Base-by-base conservation (phyloP, 2,329 filamentous ascomycete species). In the Curvularia sp. region DNA sequence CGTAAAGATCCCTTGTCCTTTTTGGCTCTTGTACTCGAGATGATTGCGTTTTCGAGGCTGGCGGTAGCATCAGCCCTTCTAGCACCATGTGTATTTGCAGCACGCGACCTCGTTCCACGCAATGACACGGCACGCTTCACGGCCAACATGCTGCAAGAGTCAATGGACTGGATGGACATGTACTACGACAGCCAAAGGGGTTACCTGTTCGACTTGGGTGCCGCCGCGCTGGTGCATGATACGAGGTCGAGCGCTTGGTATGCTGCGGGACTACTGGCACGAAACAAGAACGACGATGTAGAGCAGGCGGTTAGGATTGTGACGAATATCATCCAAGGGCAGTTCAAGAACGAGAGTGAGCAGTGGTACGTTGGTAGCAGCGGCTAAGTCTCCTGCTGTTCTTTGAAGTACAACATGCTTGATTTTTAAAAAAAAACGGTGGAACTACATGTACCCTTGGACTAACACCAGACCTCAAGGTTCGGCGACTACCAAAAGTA, bases 221-320 rank as follows among this genome's bases (percentile, higher is more conserved):
- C 77, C 2, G 69, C 78, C 8, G 82, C 84, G 0, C 74, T 86
- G 6, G 77, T 81, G 2, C 85, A 88, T 58, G 84, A 86, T 44
- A 88, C 85, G 0, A 79, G 85, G 53, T 82, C 80, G 43, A 85
- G 84, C 0, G 79, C 80, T 0, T 88, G 86, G 85, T 88, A 88
- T 69, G 84, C 84, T 0, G 77, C 84, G 4, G 86, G 86, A 0
- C 77, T 88, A 3, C 71, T 88, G 22, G 84, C 84, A 13, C 78
- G 86, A 2, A 85, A 88, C 63, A 58, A 81, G 13, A 79, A 77
- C 15, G 72, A 76, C 22, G 85, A 87, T 68, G 78, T 78, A 3
- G 65, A 72, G 1, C 79, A 85, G 58, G 85, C 85, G 0, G 77
- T 83, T 38, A 81, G 79, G 52, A 85, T 87, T 50, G 80, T 88